Conservation (phyloP, 306 rosid genomes). For the Cercis canadensis region DNA sequence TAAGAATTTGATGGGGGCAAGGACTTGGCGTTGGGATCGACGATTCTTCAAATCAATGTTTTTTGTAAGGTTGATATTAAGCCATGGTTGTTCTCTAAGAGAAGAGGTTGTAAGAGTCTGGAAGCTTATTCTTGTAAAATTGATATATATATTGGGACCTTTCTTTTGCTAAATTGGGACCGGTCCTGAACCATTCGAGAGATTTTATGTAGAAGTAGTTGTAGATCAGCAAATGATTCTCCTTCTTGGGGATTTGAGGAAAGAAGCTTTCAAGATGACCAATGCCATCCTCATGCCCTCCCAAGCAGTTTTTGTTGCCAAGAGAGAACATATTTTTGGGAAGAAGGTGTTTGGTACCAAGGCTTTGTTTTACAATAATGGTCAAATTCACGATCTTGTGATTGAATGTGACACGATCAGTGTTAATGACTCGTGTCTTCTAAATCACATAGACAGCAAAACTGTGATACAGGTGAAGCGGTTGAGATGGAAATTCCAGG, state of each 20-base stretch:
- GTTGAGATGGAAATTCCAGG: conserved; percentile 88
- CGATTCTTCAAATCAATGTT: no score
- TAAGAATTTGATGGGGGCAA: conserved; percentile 86
- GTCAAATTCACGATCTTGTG: conserved; percentile 64
- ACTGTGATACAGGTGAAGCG: conserved; percentile 79
- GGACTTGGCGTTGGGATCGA: conserved; percentile 75
- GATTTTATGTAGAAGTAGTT: conserved; percentile 64
- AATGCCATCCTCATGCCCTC: no score
- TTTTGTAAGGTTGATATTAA: conserved; percentile 83
- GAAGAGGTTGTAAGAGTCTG: conserved; percentile 75
- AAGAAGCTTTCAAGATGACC: no score
- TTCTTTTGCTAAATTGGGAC: no score
- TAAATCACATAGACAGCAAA: conserved; percentile 74
- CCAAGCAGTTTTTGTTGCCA: no score
- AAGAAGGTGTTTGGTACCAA: conserved; percentile 67
- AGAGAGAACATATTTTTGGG: conserved; percentile 80
- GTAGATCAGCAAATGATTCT: conserved; percentile 62
- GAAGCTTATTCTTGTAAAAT: conserved; percentile 65
- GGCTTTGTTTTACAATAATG: conserved; percentile 76
- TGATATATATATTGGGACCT: conserved; percentile 82
- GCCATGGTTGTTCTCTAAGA: conserved; percentile 88
- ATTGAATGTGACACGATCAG: conserved; percentile 83
- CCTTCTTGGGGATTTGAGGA: conserved; percentile 71
- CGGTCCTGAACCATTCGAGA: conserved; percentile 76
- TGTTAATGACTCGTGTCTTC: conserved; percentile 66